These are phyloP conservation scores for Knoxia roxburghii DNA, from an alignment of 257 asterid genomes.

Conservation along the genomic window DNA sequence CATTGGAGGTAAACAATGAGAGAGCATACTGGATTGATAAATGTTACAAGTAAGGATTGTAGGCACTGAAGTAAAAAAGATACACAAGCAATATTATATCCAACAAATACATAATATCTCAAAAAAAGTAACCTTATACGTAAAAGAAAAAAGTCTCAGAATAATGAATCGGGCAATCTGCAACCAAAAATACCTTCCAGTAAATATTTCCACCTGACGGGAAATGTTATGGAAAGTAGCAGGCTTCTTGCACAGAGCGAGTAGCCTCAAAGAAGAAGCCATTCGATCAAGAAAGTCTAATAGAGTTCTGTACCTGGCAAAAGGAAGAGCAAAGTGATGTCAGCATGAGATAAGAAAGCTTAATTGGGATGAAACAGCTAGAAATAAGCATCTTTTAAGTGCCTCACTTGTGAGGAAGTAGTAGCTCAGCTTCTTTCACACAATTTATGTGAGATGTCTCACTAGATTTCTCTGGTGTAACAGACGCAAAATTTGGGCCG, in stretches of 20 bases:
- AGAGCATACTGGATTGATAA: not conserved
- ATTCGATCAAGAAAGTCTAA: constrained; percentile 51
- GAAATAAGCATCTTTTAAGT: constrained; percentile 11
- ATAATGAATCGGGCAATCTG: constrained; percentile 4
- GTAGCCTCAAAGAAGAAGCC: constrained; percentile 65
- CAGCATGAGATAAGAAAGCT: not conserved
- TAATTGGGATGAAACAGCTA: constrained; percentile 6
- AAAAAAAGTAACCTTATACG: not conserved
- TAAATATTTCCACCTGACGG: constrained; percentile 53
- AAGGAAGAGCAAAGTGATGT: constrained; percentile 7
- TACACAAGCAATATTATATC: not conserved
- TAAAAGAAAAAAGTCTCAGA: not conserved
- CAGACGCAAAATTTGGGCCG: constrained; percentile 38
- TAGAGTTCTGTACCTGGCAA: constrained; percentile 43
- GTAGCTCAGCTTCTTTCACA: constrained; percentile 27
- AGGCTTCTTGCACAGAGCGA: constrained; percentile 43
- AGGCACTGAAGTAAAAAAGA: not conserved
- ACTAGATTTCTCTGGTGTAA: constrained; percentile 54
- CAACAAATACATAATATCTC: not conserved
- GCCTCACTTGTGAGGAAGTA: constrained; percentile 67
- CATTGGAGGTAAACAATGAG: constrained; percentile 5
- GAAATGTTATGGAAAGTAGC: constrained; percentile 51
- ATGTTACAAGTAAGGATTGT: not conserved
- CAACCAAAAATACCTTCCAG: constrained; percentile 51
- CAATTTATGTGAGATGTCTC: constrained; percentile 41